Base-by-base conservation (phyloP, 768 basidiomycete genomes). In the Tricholoma furcatifolium region DNA sequence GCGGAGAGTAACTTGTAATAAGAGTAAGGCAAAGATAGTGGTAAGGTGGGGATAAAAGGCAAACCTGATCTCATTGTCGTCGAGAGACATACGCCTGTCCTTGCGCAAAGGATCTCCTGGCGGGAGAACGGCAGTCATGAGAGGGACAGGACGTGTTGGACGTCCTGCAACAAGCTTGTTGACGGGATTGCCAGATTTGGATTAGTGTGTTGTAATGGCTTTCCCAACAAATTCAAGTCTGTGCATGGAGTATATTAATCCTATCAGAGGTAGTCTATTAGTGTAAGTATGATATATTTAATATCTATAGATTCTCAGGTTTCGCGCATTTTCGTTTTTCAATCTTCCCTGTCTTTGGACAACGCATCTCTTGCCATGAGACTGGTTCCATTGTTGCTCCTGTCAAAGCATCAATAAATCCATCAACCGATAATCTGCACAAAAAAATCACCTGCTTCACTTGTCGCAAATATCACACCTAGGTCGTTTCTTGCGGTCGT, bases 351-450 rank as follows among this genome's bases (percentile, higher is more conserved):
- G 91, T 92, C 65, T 83, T 84, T 17, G 88, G 83, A 65, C 91
- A 93, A 18, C 89, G 80, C 92, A 94, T 94, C 67, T 89, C 89
- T 69, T 90, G 84, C 92, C 92, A 94, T 2, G 88, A 91, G 12
- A 91, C 81, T 0, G 92, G 88, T 52, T 89, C 84, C 81, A 94
- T 85, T 20, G 88, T 88, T 9, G 81, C 84, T 49, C 91, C 90
- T 91, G 60, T 30, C 7, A 39, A 27, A 49, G 24, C 35, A 43
- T 23, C 9, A 48, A 20, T 47, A 18, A 49, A 30, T 50, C 40
- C 8, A 47, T 53, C 24, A 27, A 48, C 31, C 43, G 20, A 21
- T 18, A 20, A 32, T 12, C 30, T 30, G 45, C 24, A 18, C n/a
- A 32, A 17, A 12, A 20, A 23, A 45, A 72, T 77, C 62, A 83